Conservation (phyloP, 768 basidiomycete species). For the Leccinum pellstonianum region DNA sequence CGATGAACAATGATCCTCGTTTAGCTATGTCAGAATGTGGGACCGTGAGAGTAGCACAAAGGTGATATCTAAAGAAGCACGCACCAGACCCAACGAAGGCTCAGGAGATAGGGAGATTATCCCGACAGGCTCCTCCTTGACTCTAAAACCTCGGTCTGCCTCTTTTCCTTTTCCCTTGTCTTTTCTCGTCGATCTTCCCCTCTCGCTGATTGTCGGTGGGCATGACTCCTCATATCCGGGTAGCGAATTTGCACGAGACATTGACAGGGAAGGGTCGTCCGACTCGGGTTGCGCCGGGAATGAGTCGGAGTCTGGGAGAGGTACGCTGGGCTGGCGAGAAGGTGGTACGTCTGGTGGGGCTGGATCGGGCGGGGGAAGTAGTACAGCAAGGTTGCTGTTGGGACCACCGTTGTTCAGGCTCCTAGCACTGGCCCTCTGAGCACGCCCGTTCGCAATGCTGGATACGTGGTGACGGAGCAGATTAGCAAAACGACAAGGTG, state of each 20-base stretch:
- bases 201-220: constrained; percentile 23
- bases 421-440: constrained; percentile 72
- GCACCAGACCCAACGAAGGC: constrained; percentile 36
- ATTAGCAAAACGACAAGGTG: constrained; percentile 12
- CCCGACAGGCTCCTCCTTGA: constrained; percentile 46
- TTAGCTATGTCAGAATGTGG: constrained; percentile 38
- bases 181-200: constrained; percentile 30
- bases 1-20: constrained; percentile 85
- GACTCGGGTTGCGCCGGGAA: constrained; percentile 56
- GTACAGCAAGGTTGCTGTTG: constrained; percentile 36
- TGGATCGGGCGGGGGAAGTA: constrained; percentile 33
- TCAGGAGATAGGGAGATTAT: constrained; percentile 39
- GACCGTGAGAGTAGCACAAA: constrained; percentile 18
- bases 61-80: constrained; percentile 17
- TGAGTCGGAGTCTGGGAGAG: constrained; percentile 51
- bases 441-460: constrained; percentile 62
- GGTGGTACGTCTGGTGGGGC: constrained; percentile 41
- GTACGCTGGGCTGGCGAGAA: constrained; percentile 36
- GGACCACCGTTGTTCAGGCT: constrained; percentile 46
- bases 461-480: constrained; percentile 9
- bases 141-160: constrained; percentile 34
- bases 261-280: constrained; percentile 47
- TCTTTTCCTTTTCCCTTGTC: constrained; percentile 53
- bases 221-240: constrained; percentile 31
- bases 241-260: constrained; percentile 64